A percentile compares a stretch with the other conserved stretches of the same genome.
phyloP scores from a whole-genome alignment of 345 rosid species.

The Nasturtium officinale region DNA sequence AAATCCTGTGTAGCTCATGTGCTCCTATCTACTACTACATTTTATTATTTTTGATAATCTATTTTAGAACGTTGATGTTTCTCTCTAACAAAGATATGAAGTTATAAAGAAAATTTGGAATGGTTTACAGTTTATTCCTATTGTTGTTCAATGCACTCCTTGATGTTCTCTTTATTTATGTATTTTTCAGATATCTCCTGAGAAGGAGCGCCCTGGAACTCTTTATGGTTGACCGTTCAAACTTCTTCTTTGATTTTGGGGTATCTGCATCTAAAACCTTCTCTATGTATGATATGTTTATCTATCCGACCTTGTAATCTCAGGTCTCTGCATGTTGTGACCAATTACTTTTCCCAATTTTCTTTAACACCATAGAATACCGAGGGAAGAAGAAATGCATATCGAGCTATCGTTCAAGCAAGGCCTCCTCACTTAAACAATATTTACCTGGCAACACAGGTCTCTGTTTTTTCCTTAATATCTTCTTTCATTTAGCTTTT shows the following conservation, averaged over 20 bases:
- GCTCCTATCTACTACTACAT: constrained; percentile 2
- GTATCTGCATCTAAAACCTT: constrained; percentile 51
- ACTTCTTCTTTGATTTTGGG: constrained; percentile 97
- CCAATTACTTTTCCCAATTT: constrained; percentile 15
- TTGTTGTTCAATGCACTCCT: constrained; percentile 9
- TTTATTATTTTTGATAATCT: constrained; percentile 23
- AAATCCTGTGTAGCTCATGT: constrained; percentile 17
- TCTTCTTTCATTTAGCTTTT: constrained; percentile 20
- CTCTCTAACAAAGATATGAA: neutral
- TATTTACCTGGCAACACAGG: constrained; percentile 96
- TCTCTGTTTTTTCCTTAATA: constrained; percentile 43
- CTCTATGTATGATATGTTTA: constrained; percentile 15
- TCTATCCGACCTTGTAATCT: constrained; percentile 15
- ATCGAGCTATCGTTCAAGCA: constrained; percentile 90
- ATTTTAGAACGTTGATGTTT: neutral
- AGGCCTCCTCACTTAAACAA: constrained; percentile 89
- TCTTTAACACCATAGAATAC: constrained; percentile 55
- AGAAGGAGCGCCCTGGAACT: constrained; percentile 98
- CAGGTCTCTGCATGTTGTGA: constrained; percentile 26
- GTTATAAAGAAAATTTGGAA: constrained; percentile 1
- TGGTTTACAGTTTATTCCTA: constrained; percentile 4
- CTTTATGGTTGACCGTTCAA: constrained; percentile 95
- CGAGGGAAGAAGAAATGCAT: constrained; percentile 87
- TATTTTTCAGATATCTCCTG: constrained; percentile 68
- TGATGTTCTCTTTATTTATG: constrained; percentile 31